Conservation (phyloP, 176 grass and related monocot genomes). For the Avena atlantica region DNA sequence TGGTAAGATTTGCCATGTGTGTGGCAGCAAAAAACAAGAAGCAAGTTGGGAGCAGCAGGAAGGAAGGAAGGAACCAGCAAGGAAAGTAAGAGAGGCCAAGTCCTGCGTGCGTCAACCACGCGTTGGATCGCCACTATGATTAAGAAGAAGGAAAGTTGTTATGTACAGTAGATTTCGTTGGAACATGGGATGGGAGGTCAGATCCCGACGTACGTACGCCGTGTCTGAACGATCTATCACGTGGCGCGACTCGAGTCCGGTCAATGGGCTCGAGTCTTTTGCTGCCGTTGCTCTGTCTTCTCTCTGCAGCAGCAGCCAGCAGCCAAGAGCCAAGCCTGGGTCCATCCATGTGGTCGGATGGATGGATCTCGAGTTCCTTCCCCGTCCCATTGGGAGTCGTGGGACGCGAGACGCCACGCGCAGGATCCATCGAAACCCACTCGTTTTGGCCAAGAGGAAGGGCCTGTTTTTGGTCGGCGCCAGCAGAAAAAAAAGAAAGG, state of each 20-base stretch:
- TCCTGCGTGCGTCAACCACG: neutral
- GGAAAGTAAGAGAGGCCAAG: neutral
- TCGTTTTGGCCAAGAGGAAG: neutral
- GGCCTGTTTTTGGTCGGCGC: neutral
- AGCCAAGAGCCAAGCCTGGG: neutral
- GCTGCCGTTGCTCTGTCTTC: neutral
- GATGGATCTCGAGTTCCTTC: neutral
- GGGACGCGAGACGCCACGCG: too few relatives aligned
- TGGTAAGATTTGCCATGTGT: too few relatives aligned
- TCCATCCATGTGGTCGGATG: neutral
- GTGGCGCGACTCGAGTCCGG: too few relatives aligned
- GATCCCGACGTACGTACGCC: neutral
- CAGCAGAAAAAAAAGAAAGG: neutral
- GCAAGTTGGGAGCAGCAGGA: too few relatives aligned
- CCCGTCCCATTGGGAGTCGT: neutral
- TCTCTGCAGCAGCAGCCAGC: neutral
- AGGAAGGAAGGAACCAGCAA: neutral
- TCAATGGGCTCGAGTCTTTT: too few relatives aligned
- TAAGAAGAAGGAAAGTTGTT: neutral
- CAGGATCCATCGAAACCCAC: neutral
- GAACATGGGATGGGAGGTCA: neutral
- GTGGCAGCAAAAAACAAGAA: too few relatives aligned
- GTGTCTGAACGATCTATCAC: neutral
- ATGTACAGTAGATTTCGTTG: neutral
- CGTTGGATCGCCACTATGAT: neutral